Conservation (phyloP, 306 rosid genomes). For the Fagus crenata region DNA sequence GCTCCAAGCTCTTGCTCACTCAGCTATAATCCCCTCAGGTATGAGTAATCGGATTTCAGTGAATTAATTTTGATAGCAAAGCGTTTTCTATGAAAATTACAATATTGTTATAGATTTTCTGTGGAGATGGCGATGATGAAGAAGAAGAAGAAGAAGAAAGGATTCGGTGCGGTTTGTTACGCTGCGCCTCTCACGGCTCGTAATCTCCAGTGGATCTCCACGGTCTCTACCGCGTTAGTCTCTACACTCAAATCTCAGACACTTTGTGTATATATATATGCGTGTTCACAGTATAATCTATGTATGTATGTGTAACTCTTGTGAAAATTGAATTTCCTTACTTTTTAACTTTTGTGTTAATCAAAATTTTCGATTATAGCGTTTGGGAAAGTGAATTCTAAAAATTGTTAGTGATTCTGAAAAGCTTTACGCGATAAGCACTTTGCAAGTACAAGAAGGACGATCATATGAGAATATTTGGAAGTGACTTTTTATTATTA, state of each 20-base stretch:
- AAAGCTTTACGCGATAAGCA: too few relatives aligned
- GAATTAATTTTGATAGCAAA: not conserved
- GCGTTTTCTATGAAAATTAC: too few relatives aligned
- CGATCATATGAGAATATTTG: not conserved
- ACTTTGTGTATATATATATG: not conserved
- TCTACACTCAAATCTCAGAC: conserved; percentile 8
- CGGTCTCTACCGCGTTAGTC: conserved; percentile 57
- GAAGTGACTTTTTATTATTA: not conserved
- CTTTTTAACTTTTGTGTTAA: too few relatives aligned
- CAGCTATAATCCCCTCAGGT: conserved; percentile 7
- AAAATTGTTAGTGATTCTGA: too few relatives aligned
- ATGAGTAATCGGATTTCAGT: not conserved
- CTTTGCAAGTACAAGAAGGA: too few relatives aligned
- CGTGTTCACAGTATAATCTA: not conserved
- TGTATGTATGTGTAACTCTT: not conserved
- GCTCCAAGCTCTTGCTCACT: not conserved
- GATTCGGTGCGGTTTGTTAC: conserved; percentile 45
- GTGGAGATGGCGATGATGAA: conserved; percentile 29
- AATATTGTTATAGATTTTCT: conserved; percentile 35
- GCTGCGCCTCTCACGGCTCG: conserved; percentile 53
- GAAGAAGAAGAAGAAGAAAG: conserved; percentile 30
- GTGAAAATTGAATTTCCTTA: not conserved
- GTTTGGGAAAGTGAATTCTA: too few relatives aligned
- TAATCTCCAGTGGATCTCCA: conserved; percentile 62
- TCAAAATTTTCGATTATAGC: too few relatives aligned